A percentile compares a stretch with the other conserved stretches of the same genome.
These are phyloP conservation scores for Herpotrichia juniperi DNA, from an alignment of 2,329 filamentous ascomycete species.

Conservation along the genomic window DNA sequence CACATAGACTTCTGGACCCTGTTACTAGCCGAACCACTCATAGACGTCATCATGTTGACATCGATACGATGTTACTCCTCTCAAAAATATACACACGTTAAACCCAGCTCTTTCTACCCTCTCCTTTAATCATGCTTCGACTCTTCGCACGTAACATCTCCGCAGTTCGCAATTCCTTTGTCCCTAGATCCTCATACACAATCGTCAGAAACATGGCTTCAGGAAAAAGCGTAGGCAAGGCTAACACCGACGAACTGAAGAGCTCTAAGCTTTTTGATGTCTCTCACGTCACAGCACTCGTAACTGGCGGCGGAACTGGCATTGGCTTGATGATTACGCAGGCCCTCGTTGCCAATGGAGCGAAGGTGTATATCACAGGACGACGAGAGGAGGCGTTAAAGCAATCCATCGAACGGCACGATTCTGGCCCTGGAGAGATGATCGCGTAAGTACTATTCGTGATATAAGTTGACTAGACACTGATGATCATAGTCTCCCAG, in stretches of 20 bases:
- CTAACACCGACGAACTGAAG: slow-evolving; percentile 48
- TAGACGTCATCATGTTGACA: slow-evolving; percentile 25
- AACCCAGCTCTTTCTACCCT: background rate
- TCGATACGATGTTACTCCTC: slow-evolving; percentile 1
- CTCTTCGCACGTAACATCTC: slow-evolving; percentile 28
- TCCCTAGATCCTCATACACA: slow-evolving; percentile 21
- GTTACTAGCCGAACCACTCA: background rate
- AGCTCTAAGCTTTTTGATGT: slow-evolving; percentile 53
- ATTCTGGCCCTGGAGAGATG: slow-evolving; percentile 54
- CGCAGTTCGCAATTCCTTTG: slow-evolving; percentile 10
- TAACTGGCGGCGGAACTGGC: slow-evolving; percentile 55
- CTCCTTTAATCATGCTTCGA: slow-evolving; percentile 34
- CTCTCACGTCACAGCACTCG: slow-evolving; percentile 52
- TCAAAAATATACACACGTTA: background rate
- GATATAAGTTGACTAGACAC: background rate
- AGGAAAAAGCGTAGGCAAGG: slow-evolving; percentile 39
- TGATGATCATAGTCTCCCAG: slow-evolving; percentile 37
- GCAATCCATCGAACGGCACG: slow-evolving; percentile 54
- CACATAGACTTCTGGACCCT: background rate
- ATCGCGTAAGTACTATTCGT: slow-evolving; percentile 42
- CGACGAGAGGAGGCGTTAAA: slow-evolving; percentile 42
- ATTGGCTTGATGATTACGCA: slow-evolving; percentile 68
- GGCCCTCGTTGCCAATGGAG: slow-evolving; percentile 67
- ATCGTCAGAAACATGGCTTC: slow-evolving; percentile 38
- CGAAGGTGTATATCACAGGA: slow-evolving; percentile 54